Conservation (phyloP, 2,329 filamentous ascomycete species). For the Parafenestella ontariensis region DNA sequence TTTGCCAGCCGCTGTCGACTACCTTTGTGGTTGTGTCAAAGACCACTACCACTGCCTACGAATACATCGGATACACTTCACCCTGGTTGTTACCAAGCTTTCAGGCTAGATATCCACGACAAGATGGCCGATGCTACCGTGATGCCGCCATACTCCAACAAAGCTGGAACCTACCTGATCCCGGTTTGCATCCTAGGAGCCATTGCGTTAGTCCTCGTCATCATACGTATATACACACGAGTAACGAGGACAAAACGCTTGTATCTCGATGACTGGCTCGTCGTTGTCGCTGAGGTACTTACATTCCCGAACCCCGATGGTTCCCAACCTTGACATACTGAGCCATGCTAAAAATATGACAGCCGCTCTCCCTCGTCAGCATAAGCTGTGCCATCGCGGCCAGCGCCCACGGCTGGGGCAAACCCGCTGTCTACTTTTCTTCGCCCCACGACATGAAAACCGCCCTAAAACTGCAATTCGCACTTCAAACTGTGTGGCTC, state of each 20-base stretch:
- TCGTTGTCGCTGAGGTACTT: constrained; percentile 34
- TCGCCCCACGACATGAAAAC: constrained; percentile 14
- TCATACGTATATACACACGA: constrained; percentile 31
- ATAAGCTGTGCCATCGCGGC: constrained; percentile 23
- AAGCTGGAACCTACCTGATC: constrained; percentile 24
- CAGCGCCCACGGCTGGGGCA: constrained; percentile 32
- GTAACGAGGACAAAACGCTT: constrained; percentile 21
- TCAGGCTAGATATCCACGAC: background rate
- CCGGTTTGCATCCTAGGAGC: constrained; percentile 27
- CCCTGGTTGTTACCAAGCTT: background rate
- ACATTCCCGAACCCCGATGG: no score
- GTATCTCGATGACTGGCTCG: constrained; percentile 36
- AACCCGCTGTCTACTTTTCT: constrained; percentile 25
- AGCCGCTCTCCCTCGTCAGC: constrained; percentile 24
- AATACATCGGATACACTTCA: background rate
- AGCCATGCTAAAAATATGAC: background rate
- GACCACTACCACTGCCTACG: background rate
- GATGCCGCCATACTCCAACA: constrained; percentile 28
- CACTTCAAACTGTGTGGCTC: constrained; percentile 33
- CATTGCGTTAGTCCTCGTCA: constrained; percentile 26
- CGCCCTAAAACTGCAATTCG: constrained; percentile 31
- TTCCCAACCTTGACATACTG: no score
- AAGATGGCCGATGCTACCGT: constrained; percentile 8
- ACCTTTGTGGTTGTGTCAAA: background rate
- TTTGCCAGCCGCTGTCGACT: background rate